phyloP scores from a whole-genome alignment of 2,329 filamentous ascomycete genomes.

The Calonectria henricotiae region DNA sequence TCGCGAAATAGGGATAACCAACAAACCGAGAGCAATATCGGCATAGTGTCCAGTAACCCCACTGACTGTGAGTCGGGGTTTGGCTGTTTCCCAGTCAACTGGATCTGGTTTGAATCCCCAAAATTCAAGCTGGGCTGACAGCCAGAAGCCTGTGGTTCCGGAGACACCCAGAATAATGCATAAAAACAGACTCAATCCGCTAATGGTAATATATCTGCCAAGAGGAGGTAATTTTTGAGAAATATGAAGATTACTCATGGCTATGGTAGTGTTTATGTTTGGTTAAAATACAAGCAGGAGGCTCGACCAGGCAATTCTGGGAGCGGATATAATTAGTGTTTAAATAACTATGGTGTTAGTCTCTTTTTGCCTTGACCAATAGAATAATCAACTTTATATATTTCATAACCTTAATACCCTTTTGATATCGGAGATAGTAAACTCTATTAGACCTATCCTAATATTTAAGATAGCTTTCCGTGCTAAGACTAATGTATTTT shows the following conservation, averaged over 20 bases:
- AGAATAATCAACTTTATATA: too few relatives aligned
- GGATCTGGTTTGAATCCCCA: conserved; percentile 35
- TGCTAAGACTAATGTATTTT: too few relatives aligned
- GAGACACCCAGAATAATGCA: conserved; percentile 7
- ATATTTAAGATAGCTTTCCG: too few relatives aligned
- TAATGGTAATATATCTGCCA: conserved; percentile 19
- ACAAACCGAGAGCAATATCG: conserved; percentile 31
- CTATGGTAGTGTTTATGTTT: background rate
- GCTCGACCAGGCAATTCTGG: too few relatives aligned
- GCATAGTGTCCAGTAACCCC: conserved; percentile 37
- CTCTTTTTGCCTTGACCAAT: too few relatives aligned
- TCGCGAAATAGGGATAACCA: conserved; percentile 33
- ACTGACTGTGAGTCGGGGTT: conserved; percentile 29
- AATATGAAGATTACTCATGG: conserved; percentile 3
- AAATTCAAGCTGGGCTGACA: conserved; percentile 25
- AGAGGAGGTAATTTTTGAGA: conserved; percentile 26
- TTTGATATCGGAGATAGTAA: too few relatives aligned
- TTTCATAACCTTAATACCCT: too few relatives aligned
- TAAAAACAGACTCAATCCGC: background rate
- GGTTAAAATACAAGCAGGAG: too few relatives aligned
- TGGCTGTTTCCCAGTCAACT: conserved; percentile 33
- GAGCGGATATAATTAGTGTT: too few relatives aligned
- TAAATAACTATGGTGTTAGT: too few relatives aligned
- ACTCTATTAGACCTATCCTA: too few relatives aligned
- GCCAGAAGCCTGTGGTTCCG: conserved; percentile 29